phyloP scores from a whole-genome alignment of 2,329 filamentous ascomycete species.

The Fusarium humuli region DNA sequence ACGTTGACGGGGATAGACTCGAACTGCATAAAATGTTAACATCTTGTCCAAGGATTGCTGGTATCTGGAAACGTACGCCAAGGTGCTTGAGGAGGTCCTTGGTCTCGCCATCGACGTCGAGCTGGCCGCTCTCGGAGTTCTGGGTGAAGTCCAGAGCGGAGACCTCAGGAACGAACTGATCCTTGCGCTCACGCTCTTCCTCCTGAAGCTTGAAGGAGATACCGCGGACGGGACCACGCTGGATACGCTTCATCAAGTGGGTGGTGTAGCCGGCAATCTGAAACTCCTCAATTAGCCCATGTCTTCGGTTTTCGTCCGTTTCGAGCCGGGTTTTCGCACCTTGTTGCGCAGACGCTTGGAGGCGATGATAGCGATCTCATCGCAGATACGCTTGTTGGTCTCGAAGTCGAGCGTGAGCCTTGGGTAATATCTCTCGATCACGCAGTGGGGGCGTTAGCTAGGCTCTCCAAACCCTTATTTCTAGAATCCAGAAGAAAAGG shows the following conservation, averaged over 20 bases:
- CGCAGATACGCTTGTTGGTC: constrained; percentile 99
- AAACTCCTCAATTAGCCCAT: constrained; percentile 36
- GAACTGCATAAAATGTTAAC: constrained; percentile 72
- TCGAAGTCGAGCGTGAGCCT: constrained; percentile 99
- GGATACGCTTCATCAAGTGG: constrained; percentile 99
- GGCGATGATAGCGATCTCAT: constrained; percentile 99
- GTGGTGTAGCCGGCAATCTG: constrained; percentile 99
- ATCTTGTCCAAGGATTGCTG: background rate
- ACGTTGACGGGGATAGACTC: constrained; percentile 98
- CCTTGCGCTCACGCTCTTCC: constrained; percentile 99
- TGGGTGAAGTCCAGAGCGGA: constrained; percentile 98
- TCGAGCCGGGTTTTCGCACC: constrained; percentile 63
- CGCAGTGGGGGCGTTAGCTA: too few relatives aligned
- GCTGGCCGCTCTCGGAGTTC: constrained; percentile 90
- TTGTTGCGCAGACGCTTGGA: constrained; percentile 99
- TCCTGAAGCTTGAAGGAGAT: constrained; percentile 99
- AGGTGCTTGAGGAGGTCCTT: constrained; percentile 99
- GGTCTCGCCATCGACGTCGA: constrained; percentile 96
- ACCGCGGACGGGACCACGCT: constrained; percentile 98
- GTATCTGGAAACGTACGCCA: constrained; percentile 77
- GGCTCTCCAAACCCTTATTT: too few relatives aligned
- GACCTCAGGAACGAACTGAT: constrained; percentile 99
- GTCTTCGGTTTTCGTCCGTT: background rate
- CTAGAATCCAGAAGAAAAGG: background rate
- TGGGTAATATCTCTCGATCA: constrained; percentile 88